Conservation (phyloP, 371 early-diverging fungal genomes). For the Chytridium lagenaria region DNA sequence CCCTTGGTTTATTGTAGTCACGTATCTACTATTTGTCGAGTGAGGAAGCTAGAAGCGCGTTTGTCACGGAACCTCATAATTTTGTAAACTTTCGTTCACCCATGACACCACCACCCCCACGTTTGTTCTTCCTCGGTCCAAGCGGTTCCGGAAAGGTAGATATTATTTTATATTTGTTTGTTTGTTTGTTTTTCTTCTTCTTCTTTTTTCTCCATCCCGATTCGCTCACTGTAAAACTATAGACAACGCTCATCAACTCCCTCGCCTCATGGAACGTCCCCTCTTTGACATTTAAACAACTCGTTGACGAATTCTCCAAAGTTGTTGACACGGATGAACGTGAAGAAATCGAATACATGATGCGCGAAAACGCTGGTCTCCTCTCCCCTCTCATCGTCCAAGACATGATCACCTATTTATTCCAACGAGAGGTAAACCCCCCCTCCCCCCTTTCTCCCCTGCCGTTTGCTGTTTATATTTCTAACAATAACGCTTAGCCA, state of each 20-base stretch:
- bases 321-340: constrained; percentile 27
- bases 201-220: neutral
- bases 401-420: constrained; percentile 38
- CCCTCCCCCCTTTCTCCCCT: neutral
- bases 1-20: constrained; percentile 34
- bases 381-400: constrained; percentile 39
- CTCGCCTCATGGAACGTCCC: constrained; percentile 34
- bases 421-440: constrained; percentile 37
- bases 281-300: constrained; percentile 25
- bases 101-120: constrained; percentile 51
- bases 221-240: neutral
- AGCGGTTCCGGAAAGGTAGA: constrained; percentile 45
- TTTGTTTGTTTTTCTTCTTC: neutral
- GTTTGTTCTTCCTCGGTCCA: constrained; percentile 52
- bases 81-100: constrained; percentile 35
- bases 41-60: constrained; percentile 47
- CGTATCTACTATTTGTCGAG: constrained; percentile 46
- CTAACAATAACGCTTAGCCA: constrained; percentile 36
- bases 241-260: constrained; percentile 35
- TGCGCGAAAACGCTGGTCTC: constrained; percentile 41
- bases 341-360: constrained; percentile 48
- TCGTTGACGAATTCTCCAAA: constrained; percentile 29
- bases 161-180: neutral
- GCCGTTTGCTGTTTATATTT: neutral
- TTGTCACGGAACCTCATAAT: constrained; percentile 50